Conservation (phyloP, 1,284 basidiomycete species). For the Rhodotorula glutinis region DNA sequence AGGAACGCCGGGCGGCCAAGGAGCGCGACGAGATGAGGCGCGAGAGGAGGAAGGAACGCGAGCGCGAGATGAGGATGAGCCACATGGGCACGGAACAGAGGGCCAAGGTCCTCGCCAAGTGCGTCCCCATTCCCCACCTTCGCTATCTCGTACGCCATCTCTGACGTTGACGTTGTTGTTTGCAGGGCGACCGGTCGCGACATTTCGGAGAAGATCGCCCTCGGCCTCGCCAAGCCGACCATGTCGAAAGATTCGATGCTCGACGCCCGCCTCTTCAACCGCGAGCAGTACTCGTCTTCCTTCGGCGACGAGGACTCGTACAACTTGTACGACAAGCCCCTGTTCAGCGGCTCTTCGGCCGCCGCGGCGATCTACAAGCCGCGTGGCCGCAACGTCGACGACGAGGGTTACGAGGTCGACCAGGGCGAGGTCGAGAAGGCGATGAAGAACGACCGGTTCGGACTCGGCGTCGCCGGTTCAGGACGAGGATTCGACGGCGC, state of each 20-base stretch:
- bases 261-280: conserved; percentile 95
- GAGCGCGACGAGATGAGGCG: conserved; percentile 85
- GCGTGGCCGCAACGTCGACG: conserved; percentile 64
- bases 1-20: conserved; percentile 79
- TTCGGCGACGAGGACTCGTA: conserved; percentile 93
- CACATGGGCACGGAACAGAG: conserved; percentile 98
- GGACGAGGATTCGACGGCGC: conserved; percentile 85
- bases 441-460: conserved; percentile 89
- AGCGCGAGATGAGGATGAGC: conserved; percentile 96
- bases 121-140: conserved; percentile 35
- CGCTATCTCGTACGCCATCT: not conserved
- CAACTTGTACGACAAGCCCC: conserved; percentile 87
- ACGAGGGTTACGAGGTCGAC: conserved; percentile 73
- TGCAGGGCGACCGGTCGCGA: conserved; percentile 87
- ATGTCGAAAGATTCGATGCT: conserved; percentile 92
- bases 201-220: conserved; percentile 97
- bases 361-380: conserved; percentile 98
- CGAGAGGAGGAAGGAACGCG: conserved; percentile 88
- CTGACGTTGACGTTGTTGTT: not conserved
- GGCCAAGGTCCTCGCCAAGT: conserved; percentile 86
- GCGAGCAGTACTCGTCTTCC: conserved; percentile 73
- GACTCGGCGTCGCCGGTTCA: conserved; percentile 69
- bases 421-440: conserved; percentile 87
- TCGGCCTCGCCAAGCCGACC: conserved; percentile 95
- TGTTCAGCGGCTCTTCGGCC: conserved; percentile 93